A percentile compares a stretch with the other conserved stretches of the same genome.
phyloP scores from a whole-genome alignment of 345 rosid species.

The Salix udensis region DNA sequence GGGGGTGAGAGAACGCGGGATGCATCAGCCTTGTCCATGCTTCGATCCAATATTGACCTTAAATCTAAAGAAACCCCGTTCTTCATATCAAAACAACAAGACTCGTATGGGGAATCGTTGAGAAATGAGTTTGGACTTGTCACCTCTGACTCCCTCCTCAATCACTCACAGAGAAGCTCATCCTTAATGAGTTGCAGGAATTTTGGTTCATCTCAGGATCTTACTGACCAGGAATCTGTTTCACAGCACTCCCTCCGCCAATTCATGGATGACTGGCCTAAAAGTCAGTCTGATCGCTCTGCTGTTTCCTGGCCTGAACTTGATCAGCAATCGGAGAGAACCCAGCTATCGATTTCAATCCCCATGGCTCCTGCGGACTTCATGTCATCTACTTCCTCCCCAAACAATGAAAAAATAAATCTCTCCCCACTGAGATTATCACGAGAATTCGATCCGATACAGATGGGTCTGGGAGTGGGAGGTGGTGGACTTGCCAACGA shows the following conservation, averaged over 20 bases:
- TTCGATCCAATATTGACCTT: constrained; percentile 22
- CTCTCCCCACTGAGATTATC: constrained; percentile 49
- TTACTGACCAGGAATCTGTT: constrained; percentile 30
- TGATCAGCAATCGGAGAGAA: constrained; percentile 42
- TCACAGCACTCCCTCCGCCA: constrained; percentile 47
- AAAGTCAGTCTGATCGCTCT: constrained; percentile 34
- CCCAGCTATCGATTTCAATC: constrained; percentile 63
- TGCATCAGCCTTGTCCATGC: constrained; percentile 26
- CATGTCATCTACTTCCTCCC: constrained; percentile 48
- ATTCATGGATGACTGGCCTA: constrained; percentile 64
- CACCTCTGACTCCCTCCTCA: constrained; percentile 41
- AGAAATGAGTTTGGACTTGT: constrained; percentile 40
- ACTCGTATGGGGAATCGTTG: constrained; percentile 25
- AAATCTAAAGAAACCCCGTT: constrained; percentile 40
- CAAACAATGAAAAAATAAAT: constrained; percentile 37
- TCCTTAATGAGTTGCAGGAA: constrained; percentile 29
- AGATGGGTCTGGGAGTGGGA: constrained; percentile 56
- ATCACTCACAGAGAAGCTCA: constrained; percentile 39
- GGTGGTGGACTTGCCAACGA: constrained; percentile 36
- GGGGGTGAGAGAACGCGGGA: constrained; percentile 30
- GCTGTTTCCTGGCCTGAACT: constrained; percentile 44
- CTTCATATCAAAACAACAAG: constrained; percentile 32
- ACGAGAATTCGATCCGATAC: constrained; percentile 39
- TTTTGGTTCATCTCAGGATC: constrained; percentile 40
- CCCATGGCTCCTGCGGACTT: constrained; percentile 48